Base-by-base conservation (phyloP, 139 green algal genomes). In the Volvox reticuliferus region DNA sequence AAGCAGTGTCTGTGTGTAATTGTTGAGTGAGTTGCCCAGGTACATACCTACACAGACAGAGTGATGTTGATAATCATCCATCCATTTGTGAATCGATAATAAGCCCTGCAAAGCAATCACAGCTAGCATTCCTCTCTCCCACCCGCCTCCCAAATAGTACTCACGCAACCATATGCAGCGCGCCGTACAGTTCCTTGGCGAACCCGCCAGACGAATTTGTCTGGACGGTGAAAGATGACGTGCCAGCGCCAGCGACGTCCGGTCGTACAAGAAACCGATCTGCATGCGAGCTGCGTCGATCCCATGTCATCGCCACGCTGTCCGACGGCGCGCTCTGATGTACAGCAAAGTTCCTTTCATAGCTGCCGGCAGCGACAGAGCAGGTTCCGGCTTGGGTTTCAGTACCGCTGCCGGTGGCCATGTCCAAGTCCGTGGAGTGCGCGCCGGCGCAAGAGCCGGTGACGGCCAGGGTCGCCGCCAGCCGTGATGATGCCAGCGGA, bases 141-240 rank as follows among this genome's bases (percentile, higher is more conserved):
- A 12, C 65, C 65, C 65, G 65, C 12, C 12, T 28, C 65, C 21
- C 65, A 24, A 28, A 22, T 16, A n/a, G 22, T n/a, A 89, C 85
- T 89, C 85, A 89, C 85, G 85, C 85, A 30, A 89, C 69, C 37
- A 73, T 37, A 2, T 79, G 68, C 85, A 89, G 69, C n/a, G 85
- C 85, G 18, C 85, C 85, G n/a, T 37, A 55, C 37, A 89, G 85
- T n/a, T 82, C 68, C n/a, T 82, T 73, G 28, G 20, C 69, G 69
- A 89, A 89, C 18, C 85, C 85, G 36, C 67, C 33, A 68, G 30
- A 21, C 65, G 32, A 26, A 12, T 75, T 61, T 19, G 68, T 55
- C 44, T 55, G 44, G 9, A 14, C 9, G 44, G 44, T 71, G 85
- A 89, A 89, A 0, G 69, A 82, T 26, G 69, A 61, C 0, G 37